These are phyloP conservation scores for Paecilomyces sp. DNA, from an alignment of 2,329 filamentous ascomycete genomes.

Conservation along the genomic window DNA sequence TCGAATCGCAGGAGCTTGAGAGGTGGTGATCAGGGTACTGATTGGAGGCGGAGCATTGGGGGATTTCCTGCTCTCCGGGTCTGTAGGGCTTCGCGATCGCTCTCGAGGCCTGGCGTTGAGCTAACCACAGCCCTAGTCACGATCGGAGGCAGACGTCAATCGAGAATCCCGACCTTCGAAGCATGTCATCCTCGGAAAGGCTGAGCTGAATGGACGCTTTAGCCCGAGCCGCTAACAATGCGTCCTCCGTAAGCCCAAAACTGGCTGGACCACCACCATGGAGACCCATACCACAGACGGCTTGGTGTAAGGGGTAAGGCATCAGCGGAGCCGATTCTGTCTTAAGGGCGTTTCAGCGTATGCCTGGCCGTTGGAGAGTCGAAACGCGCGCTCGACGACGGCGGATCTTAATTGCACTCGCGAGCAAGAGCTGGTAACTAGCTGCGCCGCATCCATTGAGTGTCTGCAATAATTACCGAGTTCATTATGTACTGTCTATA, in stretches of 20 bases:
- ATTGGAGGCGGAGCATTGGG: neutral
- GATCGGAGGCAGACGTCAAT: neutral
- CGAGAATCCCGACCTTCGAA: neutral
- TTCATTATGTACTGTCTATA: neutral
- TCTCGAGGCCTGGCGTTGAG: neutral
- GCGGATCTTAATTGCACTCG: slow-evolving; percentile 1
- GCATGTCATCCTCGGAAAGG: neutral
- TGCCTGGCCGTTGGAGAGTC: neutral
- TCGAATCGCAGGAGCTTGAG: neutral
- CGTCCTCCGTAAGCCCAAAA: neutral
- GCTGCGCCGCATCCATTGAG: neutral
- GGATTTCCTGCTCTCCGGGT: neutral
- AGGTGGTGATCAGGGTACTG: neutral
- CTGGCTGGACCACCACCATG: neutral
- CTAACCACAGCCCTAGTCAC: neutral
- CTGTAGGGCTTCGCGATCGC: neutral
- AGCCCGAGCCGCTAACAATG: neutral
- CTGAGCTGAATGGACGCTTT: neutral
- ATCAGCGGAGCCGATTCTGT: neutral
- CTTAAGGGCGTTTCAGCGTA: slow-evolving; percentile 3
- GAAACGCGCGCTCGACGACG: slow-evolving; percentile 4
- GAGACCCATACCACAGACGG: neutral
- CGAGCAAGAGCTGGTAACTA: neutral
- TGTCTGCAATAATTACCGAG: neutral
- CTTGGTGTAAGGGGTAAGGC: neutral